Evolutionary conservation across 2,329 filamentous ascomycete species (phyloP).

Genomic region (Aureobasidium leucospermi): DNA sequence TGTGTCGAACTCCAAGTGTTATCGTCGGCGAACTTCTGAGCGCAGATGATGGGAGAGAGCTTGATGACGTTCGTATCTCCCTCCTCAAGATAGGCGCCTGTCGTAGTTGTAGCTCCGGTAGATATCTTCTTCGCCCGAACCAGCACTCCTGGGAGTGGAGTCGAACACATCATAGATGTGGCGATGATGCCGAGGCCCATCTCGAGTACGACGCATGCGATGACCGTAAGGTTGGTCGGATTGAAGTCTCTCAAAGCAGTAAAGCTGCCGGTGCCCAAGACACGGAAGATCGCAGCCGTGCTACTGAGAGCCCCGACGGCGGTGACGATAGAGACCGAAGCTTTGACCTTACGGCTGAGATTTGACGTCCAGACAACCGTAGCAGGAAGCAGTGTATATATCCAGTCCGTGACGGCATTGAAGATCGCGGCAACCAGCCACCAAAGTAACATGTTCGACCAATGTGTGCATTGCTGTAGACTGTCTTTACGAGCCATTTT

Average conservation of each 20-base stretch:
- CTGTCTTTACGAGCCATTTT: constrained; percentile 18
- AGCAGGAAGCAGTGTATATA: constrained; percentile 33
- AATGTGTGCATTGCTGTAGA: constrained; percentile 17
- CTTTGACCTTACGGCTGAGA: constrained; percentile 34
- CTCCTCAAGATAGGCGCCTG: background rate
- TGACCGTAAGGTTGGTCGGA: constrained; percentile 22
- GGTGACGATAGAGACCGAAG: constrained; percentile 34
- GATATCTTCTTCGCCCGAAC: background rate
- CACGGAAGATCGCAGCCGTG: constrained; percentile 21
- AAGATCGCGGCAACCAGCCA: constrained; percentile 24
- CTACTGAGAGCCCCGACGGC: constrained; percentile 28
- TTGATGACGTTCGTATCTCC: background rate
- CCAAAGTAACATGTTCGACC: constrained; percentile 17
- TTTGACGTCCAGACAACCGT: constrained; percentile 34
- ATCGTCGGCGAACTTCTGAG: background rate
- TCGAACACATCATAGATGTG: background rate
- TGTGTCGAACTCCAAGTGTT: background rate
- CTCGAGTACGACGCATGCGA: constrained; percentile 26
- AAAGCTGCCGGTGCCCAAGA: constrained; percentile 18
- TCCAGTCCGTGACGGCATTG: constrained; percentile 31
- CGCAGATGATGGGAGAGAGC: background rate
- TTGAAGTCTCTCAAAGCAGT: constrained; percentile 20
- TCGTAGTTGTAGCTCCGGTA: too few species aligned
- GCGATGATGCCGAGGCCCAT: constrained; percentile 22
- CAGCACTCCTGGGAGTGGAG: background rate